Conservation (phyloP, 805 yeast species). For the Metschnikowia hibisci region DNA sequence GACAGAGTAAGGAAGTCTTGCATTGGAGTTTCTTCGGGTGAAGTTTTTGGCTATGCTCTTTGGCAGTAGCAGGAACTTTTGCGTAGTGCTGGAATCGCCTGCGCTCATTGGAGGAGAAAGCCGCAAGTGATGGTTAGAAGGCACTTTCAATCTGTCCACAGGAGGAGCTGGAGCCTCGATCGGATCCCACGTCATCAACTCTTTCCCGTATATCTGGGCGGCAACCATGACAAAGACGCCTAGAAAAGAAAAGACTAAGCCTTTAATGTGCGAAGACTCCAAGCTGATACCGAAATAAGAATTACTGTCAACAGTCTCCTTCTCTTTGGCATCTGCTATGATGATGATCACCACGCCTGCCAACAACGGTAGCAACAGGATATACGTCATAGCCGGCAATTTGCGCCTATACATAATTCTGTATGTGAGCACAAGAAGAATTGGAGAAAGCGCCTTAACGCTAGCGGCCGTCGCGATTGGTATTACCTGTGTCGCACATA, state of each 20-base stretch:
- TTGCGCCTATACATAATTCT: constrained; percentile 46
- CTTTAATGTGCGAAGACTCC: constrained; percentile 43
- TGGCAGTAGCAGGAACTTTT: constrained; percentile 12
- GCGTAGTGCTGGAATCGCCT: constrained; percentile 4
- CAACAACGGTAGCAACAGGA: constrained; percentile 50
- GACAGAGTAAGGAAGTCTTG: constrained; percentile 30
- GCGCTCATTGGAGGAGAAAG: background rate
- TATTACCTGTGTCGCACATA: constrained; percentile 61
- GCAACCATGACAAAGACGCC: constrained; percentile 76
- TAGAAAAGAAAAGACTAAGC: constrained; percentile 63
- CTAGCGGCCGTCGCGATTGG: constrained; percentile 70
- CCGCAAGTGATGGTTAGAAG: background rate
- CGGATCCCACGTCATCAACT: constrained; percentile 57
- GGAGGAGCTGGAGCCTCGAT: constrained; percentile 23
- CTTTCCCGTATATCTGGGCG: constrained; percentile 84
- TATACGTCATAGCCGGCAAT: constrained; percentile 48
- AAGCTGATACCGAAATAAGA: background rate
- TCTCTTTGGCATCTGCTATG: constrained; percentile 23
- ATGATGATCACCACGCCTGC: constrained; percentile 51
- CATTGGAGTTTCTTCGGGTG: constrained; percentile 19
- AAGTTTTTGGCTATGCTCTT: constrained; percentile 5
- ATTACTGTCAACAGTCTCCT: constrained; percentile 6
- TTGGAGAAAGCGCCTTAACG: constrained; percentile 63
- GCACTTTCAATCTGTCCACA: constrained; percentile 10
- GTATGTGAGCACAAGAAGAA: constrained; percentile 56